Base-by-base conservation (phyloP, 257 asterid genomes). In the Ehretia macrophylla region DNA sequence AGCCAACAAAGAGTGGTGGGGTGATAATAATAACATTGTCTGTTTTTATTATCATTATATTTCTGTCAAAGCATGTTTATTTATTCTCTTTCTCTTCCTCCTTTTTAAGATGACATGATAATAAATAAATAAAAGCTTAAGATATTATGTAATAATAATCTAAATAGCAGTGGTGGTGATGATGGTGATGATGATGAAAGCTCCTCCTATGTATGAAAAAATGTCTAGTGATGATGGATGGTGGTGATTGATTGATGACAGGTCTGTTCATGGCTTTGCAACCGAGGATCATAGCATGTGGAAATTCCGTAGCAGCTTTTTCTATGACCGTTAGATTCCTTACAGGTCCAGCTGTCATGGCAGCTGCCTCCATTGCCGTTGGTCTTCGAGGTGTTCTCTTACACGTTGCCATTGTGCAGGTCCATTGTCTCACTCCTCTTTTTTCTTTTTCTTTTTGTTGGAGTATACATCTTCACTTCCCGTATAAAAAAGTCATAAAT, bases 291-390 rank as follows among this genome's bases (percentile, higher is more conserved):
- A 92, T 92, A 76, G 95, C 98, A 84, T 88, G 98, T 86, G 98
- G 98, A 63, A 92, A 92, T 64, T 74, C 85, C 8, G 73, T 86
- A 32, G 98, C 98, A 70, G 62, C 93, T 60, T 86, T 88, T 81
- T 62, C 98, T 0, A 88, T 88, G 97, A 92, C 95, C 64, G 97
- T 92, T 68, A 92, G 98, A 88, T 92, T 92, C 89, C 93, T 92
- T 77, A 80, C 95, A 14, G 97, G 97, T 39, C 98, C 98, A 72
- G 98, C 98, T 81, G 95, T 92, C 73, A 92, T 92, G 97, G 98
- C 95, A 38, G 95, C 93, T 66, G 88, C 98, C 74, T 92, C 97
- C 80, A 79, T 86, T 75, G 97, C 84, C 67, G 95, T 92, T 78
- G 98, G 98, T 65, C 98, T 92, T 63, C 97, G 95, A 10, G 97